Evolutionary conservation across 345 rosid genomes (phyloP), one percentile per base, ranked within the genome.

Genomic region (Erysimum cheiranthoides): DNA sequence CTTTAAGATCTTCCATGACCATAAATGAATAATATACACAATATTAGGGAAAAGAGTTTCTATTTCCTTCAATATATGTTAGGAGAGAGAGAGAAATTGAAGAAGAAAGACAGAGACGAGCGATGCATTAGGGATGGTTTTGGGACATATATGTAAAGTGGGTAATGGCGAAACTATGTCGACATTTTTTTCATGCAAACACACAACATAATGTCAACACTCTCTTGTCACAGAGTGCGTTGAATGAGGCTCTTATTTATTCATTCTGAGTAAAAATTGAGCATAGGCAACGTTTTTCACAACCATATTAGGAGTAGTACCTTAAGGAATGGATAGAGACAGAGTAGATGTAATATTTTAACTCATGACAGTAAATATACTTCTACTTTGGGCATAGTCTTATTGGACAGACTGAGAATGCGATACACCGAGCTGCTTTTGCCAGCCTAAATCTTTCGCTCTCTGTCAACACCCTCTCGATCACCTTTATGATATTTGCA

Each of bases 371-470:
- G 25, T 56, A 28, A 5, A 10, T 50, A 27, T 16, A 8, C 42
- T 58, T 47, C 72, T 83, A 87, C 82, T 93, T 91, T 64, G 98
- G 96, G 68, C 83, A 77, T 54, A 91, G 73, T 81, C 88, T 85
- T 79, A 90, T 84, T 10, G 98, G 97, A 74, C 96, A 91, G 51
- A 91, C 81, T 12, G 91, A 87, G 86, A 93, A 93, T 47, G 97
- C 91, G 5, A 93, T 54, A 66, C 97, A 91, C 18, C 97, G 93
- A 76, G 94, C 98, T 57, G 94, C 94, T 77, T 91, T 91, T 32
- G 98, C 98, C 81, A 93, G 89, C 83, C 79, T 86, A 71, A 93
- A 88, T 59, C 97, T 90, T 76, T 93, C 98, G 51, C 83, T 87
- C 81, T 93, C 97, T 30, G 98, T 90, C 80, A 91, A 61, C 46